These are phyloP conservation scores for Sporothrix inflata DNA, from an alignment of 2,329 filamentous ascomycete species.

Conservation along the genomic window DNA sequence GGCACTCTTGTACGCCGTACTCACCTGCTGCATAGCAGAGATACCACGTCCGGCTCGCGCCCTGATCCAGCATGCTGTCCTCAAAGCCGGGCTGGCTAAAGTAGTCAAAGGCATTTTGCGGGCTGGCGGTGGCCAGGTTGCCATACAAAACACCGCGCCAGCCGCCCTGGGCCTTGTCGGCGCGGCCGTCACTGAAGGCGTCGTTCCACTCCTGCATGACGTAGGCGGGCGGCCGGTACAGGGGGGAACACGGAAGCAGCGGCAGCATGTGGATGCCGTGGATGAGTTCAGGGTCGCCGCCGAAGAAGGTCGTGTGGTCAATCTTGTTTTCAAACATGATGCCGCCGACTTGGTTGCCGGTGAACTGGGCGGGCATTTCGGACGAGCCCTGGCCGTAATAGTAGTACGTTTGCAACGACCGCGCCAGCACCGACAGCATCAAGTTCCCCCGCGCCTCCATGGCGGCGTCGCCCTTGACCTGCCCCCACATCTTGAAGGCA, in stretches of 20 bases:
- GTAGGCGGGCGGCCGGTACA: conserved; percentile 69
- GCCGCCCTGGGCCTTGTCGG: conserved; percentile 68
- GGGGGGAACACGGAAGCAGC: conserved; percentile 67
- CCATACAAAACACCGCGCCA: conserved; percentile 87
- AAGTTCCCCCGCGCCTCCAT: conserved; percentile 81
- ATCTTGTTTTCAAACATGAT: conserved; percentile 93
- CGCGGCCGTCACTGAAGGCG: conserved; percentile 73
- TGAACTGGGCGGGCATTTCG: conserved; percentile 73
- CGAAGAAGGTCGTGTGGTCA: conserved; percentile 91
- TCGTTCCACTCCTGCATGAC: conserved; percentile 81
- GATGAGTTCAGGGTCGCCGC: conserved; percentile 70
- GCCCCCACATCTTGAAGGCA: conserved; percentile 92
- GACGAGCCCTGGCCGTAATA: conserved; percentile 72
- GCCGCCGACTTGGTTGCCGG: conserved; percentile 73
- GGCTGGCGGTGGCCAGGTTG: conserved; percentile 78
- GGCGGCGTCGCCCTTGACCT: conserved; percentile 70
- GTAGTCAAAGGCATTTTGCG: conserved; percentile 70
- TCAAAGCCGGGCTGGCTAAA: conserved; percentile 71
- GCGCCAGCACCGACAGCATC: conserved; percentile 77
- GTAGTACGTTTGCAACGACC: conserved; percentile 79
- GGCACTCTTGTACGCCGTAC: too few species aligned
- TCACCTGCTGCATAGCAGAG: conserved; percentile 75
- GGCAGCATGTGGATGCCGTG: conserved; percentile 84
- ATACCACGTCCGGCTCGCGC: conserved; percentile 84
- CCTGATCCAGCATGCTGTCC: conserved; percentile 73